Percentiles rank a stretch among this genome's conserved stretches.
Evolutionary conservation across 495 filamentous ascomycete genomes (phyloP).

Genomic region (Tuber aestivum): DNA sequence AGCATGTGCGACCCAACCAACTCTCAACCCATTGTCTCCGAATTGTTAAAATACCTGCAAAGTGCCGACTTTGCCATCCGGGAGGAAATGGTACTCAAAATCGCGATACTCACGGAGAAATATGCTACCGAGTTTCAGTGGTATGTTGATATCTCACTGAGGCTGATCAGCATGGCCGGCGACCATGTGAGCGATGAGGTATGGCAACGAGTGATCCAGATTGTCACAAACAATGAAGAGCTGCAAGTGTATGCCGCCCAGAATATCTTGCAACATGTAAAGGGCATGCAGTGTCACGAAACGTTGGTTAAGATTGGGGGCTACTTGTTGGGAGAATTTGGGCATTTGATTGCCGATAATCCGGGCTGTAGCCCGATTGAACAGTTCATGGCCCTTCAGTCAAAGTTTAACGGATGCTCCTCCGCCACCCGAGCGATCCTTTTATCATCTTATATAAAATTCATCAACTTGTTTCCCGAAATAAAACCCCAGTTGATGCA

Average conservation of each 20-base stretch:
- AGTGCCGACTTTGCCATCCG: slow-evolving; percentile 95
- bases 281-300: slow-evolving; percentile 89
- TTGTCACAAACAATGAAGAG: slow-evolving; percentile 99
- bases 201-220: slow-evolving; percentile 98
- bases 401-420: slow-evolving; percentile 82
- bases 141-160: slow-evolving; percentile 97
- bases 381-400: slow-evolving; percentile 87
- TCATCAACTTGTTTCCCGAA: slow-evolving; percentile 96
- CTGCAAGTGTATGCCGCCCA: slow-evolving; percentile 93
- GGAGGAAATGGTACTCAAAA: slow-evolving; percentile 99
- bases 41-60: slow-evolving; percentile 89
- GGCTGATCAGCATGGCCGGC: slow-evolving; percentile 90
- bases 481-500: slow-evolving; percentile 92
- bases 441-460: slow-evolving; percentile 91
- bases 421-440: slow-evolving; percentile 89
- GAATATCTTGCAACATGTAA: slow-evolving; percentile 81
- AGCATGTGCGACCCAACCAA: slow-evolving; percentile 98
- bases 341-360: slow-evolving; percentile 94
- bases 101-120: slow-evolving; percentile 96
- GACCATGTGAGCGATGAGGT: slow-evolving; percentile 99
- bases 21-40: slow-evolving; percentile 83
- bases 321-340: slow-evolving; percentile 93
- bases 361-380: slow-evolving; percentile 92
- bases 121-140: slow-evolving; percentile 97
- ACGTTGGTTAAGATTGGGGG: slow-evolving; percentile 95